Conservation (phyloP, 2,329 filamentous ascomycete species). For the Colletotrichum eremochloae region DNA sequence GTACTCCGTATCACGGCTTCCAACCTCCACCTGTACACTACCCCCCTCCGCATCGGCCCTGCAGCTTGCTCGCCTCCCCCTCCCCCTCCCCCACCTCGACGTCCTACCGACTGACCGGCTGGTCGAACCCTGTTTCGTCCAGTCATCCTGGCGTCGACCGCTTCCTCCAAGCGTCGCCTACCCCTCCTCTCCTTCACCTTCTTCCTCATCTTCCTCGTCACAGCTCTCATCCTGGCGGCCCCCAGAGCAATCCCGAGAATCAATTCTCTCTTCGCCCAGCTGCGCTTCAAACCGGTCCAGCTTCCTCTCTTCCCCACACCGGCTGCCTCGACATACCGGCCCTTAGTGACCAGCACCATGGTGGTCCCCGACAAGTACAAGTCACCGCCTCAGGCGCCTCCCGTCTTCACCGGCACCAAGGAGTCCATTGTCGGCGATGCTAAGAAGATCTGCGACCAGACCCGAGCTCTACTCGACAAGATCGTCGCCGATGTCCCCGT, state of each 20-base stretch:
- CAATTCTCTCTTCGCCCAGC: conserved; percentile 67
- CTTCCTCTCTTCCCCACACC: conserved; percentile 47
- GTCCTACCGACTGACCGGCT: conserved; percentile 27
- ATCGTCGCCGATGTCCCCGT: conserved; percentile 73
- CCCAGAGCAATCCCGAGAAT: conserved; percentile 71
- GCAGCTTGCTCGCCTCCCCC: conserved; percentile 8
- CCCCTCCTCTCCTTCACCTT: conserved; percentile 60
- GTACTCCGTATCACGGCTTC: neutral
- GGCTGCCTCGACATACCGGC: conserved; percentile 47
- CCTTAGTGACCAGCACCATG: conserved; percentile 70
- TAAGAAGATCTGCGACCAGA: conserved; percentile 73
- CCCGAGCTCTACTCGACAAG: conserved; percentile 74
- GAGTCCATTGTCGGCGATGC: conserved; percentile 76
- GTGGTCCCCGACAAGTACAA: conserved; percentile 72
- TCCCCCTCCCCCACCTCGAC: conserved; percentile 37
- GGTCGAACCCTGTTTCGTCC: conserved; percentile 30
- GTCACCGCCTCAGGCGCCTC: conserved; percentile 82
- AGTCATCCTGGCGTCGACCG: conserved; percentile 56
- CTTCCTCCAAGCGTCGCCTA: conserved; percentile 41
- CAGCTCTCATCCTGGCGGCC: conserved; percentile 76
- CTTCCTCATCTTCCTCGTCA: conserved; percentile 68
- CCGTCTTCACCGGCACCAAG: conserved; percentile 81
- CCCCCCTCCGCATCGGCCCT: conserved; percentile 9
- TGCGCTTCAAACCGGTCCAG: conserved; percentile 57
- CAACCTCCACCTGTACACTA: no score